phyloP scores from a whole-genome alignment of 768 basidiomycete species.

The Auricularia cornea region DNA sequence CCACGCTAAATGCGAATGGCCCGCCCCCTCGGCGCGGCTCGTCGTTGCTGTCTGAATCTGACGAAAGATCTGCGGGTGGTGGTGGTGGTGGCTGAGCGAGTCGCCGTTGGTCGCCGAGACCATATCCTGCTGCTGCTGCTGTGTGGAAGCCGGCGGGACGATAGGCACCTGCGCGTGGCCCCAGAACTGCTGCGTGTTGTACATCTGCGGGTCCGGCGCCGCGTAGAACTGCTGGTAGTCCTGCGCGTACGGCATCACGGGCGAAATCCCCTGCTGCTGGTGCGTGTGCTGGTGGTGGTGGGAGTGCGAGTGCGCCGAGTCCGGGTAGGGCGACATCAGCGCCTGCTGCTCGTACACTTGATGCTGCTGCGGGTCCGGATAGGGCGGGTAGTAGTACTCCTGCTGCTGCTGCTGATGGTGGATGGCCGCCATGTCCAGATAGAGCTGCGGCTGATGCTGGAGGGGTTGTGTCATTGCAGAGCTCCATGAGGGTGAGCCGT shows the following conservation, averaged over 20 bases:
- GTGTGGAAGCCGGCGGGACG: too few relatives aligned
- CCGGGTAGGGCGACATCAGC: background rate
- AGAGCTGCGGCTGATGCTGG: conserved; percentile 11
- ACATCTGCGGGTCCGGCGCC: background rate
- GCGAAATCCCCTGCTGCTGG: background rate
- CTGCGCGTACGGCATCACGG: background rate
- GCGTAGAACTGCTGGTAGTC: background rate
- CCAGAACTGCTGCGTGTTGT: background rate
- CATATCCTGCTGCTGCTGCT: background rate
- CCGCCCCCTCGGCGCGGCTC: background rate
- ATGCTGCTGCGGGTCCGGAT: background rate
- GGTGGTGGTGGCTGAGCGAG: background rate
- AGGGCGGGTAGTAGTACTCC: conserved; percentile 1
- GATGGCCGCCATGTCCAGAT: conserved; percentile 1
- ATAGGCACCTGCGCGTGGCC: background rate
- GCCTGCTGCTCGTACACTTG: background rate
- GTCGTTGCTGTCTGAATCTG: background rate
- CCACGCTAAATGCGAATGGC: conserved; percentile 1
- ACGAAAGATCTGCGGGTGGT: background rate
- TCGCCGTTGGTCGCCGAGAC: background rate
- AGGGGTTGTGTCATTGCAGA: conserved; percentile 52
- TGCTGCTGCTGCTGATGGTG: conserved; percentile 20
- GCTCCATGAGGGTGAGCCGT: conserved; percentile 77
- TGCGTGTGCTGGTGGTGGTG: background rate
- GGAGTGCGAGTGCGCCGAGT: background rate